These are phyloP conservation scores for Rhodotorula sp. DNA, from an alignment of 1,284 basidiomycete genomes.

Conservation along the genomic window DNA sequence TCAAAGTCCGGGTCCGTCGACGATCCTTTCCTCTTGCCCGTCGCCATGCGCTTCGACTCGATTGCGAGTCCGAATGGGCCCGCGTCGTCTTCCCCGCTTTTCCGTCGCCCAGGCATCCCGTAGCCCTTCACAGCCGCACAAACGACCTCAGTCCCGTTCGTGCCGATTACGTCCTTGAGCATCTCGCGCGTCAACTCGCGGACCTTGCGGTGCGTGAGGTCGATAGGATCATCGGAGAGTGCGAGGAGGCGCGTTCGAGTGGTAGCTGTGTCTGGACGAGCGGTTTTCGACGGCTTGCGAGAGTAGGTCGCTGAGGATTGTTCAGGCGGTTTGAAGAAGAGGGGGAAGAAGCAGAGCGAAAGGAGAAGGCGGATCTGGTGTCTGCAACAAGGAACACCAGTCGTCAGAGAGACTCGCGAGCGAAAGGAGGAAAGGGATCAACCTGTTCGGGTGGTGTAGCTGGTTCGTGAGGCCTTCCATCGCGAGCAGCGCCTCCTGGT, in stretches of 20 bases:
- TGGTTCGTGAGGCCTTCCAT: slow-evolving; percentile 5
- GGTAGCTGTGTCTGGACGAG: not conserved
- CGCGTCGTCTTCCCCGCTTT: not conserved
- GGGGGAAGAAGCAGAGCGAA: slow-evolving; percentile 24
- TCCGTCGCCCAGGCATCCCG: not conserved
- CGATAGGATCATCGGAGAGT: slow-evolving; percentile 18
- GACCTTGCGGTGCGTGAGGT: slow-evolving; percentile 5
- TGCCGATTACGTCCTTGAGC: slow-evolving; percentile 9
- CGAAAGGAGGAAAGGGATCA: not conserved
- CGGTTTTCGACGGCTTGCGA: not conserved
- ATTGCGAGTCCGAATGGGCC: not conserved
- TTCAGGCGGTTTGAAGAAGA: slow-evolving; percentile 19
- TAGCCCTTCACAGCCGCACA: slow-evolving; percentile 15
- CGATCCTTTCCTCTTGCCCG: not conserved
- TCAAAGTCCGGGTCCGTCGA: slow-evolving; percentile 4
- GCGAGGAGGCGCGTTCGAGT: slow-evolving; percentile 1
- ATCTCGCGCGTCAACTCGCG: slow-evolving; percentile 6
- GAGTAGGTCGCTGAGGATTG: not conserved
- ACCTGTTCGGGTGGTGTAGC: slow-evolving; percentile 13
- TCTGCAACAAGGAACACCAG: not conserved
- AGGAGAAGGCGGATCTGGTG: slow-evolving; percentile 26
- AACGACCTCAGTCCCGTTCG: slow-evolving; percentile 12
- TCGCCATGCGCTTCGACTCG: not conserved
- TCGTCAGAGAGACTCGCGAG: not conserved
- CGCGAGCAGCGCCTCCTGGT: slow-evolving; percentile 5